Evolutionary conservation across 2,329 filamentous ascomycete genomes (phyloP).

Genomic region (Paracoccidioides brasiliensis): DNA sequence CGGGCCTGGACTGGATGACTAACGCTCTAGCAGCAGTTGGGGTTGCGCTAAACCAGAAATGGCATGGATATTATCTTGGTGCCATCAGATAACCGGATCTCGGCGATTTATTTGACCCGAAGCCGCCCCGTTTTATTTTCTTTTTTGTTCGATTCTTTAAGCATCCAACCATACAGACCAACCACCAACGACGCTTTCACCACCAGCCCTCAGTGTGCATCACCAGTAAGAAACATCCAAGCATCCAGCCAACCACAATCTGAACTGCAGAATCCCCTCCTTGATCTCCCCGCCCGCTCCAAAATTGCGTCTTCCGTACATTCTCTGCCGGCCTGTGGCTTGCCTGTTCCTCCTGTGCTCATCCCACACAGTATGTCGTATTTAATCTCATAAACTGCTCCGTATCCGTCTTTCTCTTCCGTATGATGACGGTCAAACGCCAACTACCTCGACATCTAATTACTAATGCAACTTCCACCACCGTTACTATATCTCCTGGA

Average conservation of each 20-base stretch:
- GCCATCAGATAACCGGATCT: slow-evolving; percentile 33
- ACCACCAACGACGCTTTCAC: too few relatives aligned
- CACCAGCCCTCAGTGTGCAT: background rate
- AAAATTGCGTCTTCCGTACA: background rate
- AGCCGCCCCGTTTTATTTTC: background rate
- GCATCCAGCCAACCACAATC: background rate
- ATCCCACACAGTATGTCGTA: background rate
- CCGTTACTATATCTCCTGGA: slow-evolving; percentile 9
- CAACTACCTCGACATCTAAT: background rate
- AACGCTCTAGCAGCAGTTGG: background rate
- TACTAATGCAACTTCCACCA: background rate
- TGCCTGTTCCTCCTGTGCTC: background rate
- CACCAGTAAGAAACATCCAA: background rate
- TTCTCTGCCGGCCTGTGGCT: background rate
- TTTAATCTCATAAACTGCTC: background rate
- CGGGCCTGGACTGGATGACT: background rate
- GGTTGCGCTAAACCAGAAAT: background rate
- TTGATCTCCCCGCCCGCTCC: background rate
- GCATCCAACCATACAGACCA: too few relatives aligned
- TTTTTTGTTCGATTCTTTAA: background rate
- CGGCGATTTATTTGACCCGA: slow-evolving; percentile 10
- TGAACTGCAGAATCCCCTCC: background rate
- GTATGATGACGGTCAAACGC: background rate
- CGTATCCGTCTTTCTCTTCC: background rate
- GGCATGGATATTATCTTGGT: slow-evolving; percentile 14